Evolutionary conservation across 768 basidiomycete species (phyloP).

Genomic region (Chalciporus sphaerocephalus): DNA sequence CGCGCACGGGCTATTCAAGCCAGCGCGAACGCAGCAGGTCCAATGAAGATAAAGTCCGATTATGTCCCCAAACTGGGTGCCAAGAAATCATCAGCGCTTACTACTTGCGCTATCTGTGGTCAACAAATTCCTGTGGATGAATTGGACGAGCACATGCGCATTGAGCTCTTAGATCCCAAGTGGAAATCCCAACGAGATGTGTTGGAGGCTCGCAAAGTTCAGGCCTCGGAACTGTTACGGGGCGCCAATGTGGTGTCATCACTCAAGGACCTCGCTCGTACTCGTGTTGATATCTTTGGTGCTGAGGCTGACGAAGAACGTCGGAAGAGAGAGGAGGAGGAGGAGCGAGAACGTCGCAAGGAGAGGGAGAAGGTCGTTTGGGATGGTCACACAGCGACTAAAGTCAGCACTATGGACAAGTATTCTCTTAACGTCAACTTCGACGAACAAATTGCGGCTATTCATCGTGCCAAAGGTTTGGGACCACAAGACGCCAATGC

Average conservation of each 20-base stretch:
- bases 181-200: constrained; percentile 96
- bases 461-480: constrained; percentile 89
- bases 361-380: constrained; percentile 95
- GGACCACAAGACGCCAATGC: constrained; percentile 76
- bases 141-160: constrained; percentile 95
- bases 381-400: constrained; percentile 97
- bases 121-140: constrained; percentile 96
- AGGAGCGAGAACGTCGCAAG: constrained; percentile 72
- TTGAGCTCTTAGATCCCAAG: constrained; percentile 93
- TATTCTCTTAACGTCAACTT: constrained; percentile 92
- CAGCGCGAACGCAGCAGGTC: constrained; percentile 67
- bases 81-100: constrained; percentile 60
- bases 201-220: constrained; percentile 85
- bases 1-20: constrained; percentile 79
- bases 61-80: constrained; percentile 86
- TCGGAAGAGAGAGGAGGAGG: constrained; percentile 82
- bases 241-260: constrained; percentile 94
- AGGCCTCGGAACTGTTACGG: constrained; percentile 80
- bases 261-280: constrained; percentile 86
- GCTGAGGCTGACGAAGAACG: constrained; percentile 90
- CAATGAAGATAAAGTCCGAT: constrained; percentile 94
- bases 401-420: constrained; percentile 86
- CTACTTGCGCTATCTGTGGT: constrained; percentile 91
- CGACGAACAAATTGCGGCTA: constrained; percentile 96
- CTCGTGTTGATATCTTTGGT: constrained; percentile 97